Percentiles rank a stretch among this genome's conserved stretches.
phyloP scores from a whole-genome alignment of 306 rosid species.

The Cucumis hystrix region DNA sequence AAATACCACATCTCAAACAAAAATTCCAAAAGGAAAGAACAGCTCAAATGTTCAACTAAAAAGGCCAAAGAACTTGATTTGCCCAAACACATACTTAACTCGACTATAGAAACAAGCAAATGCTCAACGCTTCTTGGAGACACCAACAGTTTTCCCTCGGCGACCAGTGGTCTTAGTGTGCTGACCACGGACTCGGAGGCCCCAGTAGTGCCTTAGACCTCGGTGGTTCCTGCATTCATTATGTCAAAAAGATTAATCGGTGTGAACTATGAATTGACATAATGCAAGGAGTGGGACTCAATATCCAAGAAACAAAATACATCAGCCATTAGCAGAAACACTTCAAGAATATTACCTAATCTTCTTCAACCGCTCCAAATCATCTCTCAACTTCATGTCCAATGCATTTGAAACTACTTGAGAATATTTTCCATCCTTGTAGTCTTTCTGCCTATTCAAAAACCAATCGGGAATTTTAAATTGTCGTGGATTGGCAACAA shows the following conservation, averaged over 20 bases:
- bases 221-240: conserved; percentile 74
- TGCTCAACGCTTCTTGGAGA: conserved; percentile 81
- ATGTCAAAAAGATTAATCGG: neutral
- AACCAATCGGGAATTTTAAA: conserved; percentile 78
- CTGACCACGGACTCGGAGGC: conserved; percentile 98
- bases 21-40: neutral
- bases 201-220: conserved; percentile 98
- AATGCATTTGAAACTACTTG: conserved; percentile 65
- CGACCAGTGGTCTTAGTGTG: conserved; percentile 99
- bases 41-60: neutral
- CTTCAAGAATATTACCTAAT: conserved; percentile 34
- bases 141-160: conserved; percentile 97
- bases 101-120: too few species aligned
- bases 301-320: neutral
- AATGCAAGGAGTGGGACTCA: neutral
- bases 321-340: neutral
- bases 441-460: conserved; percentile 61
- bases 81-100: neutral
- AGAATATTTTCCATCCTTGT: conserved; percentile 63
- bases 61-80: conserved; percentile 9
- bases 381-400: conserved; percentile 88
- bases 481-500: conserved; percentile 54
- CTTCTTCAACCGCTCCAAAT: conserved; percentile 84
- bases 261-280: neutral
- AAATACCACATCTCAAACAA: neutral